Conservation (phyloP, 306 rosid species). For the Pterocarpus santalinus region DNA sequence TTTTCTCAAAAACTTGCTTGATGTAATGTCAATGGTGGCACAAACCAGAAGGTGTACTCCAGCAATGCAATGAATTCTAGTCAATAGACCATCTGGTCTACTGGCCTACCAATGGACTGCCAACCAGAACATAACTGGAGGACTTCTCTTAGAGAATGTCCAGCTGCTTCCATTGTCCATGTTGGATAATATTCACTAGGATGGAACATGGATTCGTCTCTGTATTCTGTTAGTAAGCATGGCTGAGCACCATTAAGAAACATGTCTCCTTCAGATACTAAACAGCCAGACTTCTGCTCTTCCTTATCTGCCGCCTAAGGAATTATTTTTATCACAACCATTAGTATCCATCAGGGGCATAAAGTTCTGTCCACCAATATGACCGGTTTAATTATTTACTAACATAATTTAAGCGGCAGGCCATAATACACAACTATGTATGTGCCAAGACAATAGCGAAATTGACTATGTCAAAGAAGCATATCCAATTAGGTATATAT, state of each 20-base stretch:
- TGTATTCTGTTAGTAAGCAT: constrained; percentile 39
- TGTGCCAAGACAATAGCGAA: not conserved
- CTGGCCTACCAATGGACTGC: constrained; percentile 64
- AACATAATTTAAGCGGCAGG: not conserved
- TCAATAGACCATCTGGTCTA: constrained; percentile 35
- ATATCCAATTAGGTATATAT: not conserved
- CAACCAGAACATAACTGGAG: constrained; percentile 73
- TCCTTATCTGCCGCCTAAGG: constrained; percentile 63
- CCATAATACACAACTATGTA: constrained; percentile 7
- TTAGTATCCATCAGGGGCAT: constrained; percentile 26
- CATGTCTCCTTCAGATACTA: constrained; percentile 69
- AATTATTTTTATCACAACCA: constrained; percentile 38
- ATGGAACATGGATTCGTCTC: constrained; percentile 60
- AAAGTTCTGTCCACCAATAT: constrained; percentile 1
- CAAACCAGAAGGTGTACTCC: constrained; percentile 2
- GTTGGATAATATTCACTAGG: constrained; percentile 71
- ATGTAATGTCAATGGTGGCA: not conserved
- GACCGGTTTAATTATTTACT: not conserved
- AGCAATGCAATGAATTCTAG: constrained; percentile 45
- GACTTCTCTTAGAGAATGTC: constrained; percentile 61
- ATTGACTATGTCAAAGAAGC: constrained; percentile 28
- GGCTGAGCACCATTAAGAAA: constrained; percentile 73
- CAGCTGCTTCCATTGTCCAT: constrained; percentile 73
- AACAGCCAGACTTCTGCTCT: constrained; percentile 55
- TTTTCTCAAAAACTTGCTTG: not conserved